Percentiles rank a stretch among this genome's conserved stretches.
These are phyloP conservation scores for Ogataea populi-albae DNA, from an alignment of 805 yeast species.

Conservation along the genomic window DNA sequence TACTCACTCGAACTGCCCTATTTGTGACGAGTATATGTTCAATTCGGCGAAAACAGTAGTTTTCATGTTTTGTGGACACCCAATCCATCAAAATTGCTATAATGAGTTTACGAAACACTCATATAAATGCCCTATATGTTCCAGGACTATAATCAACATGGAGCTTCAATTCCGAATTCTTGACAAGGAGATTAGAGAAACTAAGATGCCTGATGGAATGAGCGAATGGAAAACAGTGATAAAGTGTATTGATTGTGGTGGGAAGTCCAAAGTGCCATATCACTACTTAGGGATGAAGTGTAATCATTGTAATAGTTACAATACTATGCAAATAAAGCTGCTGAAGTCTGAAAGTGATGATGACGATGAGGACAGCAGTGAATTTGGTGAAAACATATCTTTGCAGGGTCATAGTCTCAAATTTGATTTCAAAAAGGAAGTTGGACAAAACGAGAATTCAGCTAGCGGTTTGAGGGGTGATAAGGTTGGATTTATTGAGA, in stretches of 20 bases:
- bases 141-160: slow-evolving; percentile 80
- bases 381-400: not conserved
- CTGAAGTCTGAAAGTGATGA: slow-evolving; percentile 57
- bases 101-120: slow-evolving; percentile 77
- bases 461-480: not conserved
- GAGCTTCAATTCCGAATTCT: slow-evolving; percentile 83
- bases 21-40: slow-evolving; percentile 88
- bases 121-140: slow-evolving; percentile 90
- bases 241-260: slow-evolving; percentile 84
- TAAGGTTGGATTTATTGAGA: slow-evolving; percentile 15
- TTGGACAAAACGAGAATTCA: not conserved
- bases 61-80: slow-evolving; percentile 92
- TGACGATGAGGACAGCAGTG: slow-evolving; percentile 25
- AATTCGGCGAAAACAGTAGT: slow-evolving; percentile 79
- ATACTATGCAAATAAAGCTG: slow-evolving; percentile 70
- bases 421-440: too few relatives aligned
- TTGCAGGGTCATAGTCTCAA: too few relatives aligned
- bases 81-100: slow-evolving; percentile 84
- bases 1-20: slow-evolving; percentile 89
- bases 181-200: slow-evolving; percentile 76
- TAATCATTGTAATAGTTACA: slow-evolving; percentile 82
- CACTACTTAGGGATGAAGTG: slow-evolving; percentile 88
- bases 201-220: slow-evolving; percentile 79
- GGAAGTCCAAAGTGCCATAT: slow-evolving; percentile 69
- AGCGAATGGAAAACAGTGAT: slow-evolving; percentile 71